phyloP scores from a whole-genome alignment of 805 yeast genomes.

The Pichia gijzeniarum region DNA sequence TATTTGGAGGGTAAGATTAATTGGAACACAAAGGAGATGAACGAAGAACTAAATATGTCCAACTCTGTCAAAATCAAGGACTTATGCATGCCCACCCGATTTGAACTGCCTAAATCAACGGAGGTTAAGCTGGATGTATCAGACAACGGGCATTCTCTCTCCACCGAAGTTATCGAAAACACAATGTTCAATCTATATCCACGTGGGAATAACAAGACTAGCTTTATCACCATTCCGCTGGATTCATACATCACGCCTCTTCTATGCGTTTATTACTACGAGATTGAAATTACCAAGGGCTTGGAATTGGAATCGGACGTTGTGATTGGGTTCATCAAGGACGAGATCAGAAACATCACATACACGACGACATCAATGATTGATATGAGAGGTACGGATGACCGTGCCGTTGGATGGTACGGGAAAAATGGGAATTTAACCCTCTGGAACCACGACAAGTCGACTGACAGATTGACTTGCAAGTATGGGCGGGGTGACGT shows the following conservation, averaged over 20 bases:
- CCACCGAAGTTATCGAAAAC: conserved; percentile 4
- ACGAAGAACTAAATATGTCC: neutral
- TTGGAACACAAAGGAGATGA: neutral
- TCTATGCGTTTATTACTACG: conserved; percentile 46
- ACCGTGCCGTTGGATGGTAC: conserved; percentile 45
- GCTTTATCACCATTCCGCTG: conserved; percentile 2
- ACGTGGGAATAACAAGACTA: conserved; percentile 3
- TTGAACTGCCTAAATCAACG: conserved; percentile 1
- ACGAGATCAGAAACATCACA: conserved; percentile 9
- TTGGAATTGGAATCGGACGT: conserved; percentile 34
- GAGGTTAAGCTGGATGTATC: neutral
- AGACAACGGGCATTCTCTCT: neutral
- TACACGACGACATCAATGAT: conserved; percentile 13
- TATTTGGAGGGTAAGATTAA: conserved; percentile 6
- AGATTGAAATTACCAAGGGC: conserved; percentile 35
- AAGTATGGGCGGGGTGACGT: conserved; percentile 52
- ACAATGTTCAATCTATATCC: conserved; percentile 9
- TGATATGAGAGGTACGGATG: conserved; percentile 43
- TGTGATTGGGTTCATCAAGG: conserved; percentile 40
- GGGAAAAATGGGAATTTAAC: conserved; percentile 44
- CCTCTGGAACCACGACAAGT: conserved; percentile 31
- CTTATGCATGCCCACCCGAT: conserved; percentile 4
- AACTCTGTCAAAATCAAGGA: neutral
- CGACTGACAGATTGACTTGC: conserved; percentile 35
- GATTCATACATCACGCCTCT: conserved; percentile 10